A percentile compares a stretch with the other conserved stretches of the same genome.
These are phyloP conservation scores for Cercospora janseana DNA, from an alignment of 2,329 filamentous ascomycete species.

Conservation along the genomic window DNA sequence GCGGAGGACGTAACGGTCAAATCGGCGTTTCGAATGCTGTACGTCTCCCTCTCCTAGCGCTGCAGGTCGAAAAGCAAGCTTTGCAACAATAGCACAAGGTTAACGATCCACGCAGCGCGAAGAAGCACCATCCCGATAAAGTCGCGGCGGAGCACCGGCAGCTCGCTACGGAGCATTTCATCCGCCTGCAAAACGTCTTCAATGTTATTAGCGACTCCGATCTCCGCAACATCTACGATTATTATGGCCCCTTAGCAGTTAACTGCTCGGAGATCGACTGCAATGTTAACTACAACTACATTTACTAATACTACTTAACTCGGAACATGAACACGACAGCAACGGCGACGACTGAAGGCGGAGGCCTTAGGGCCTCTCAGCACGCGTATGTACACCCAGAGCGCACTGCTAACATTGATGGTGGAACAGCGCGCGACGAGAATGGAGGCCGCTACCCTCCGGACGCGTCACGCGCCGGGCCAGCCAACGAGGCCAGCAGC, in stretches of 20 bases:
- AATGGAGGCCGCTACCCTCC: too few relatives aligned
- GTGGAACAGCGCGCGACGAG: too few relatives aligned
- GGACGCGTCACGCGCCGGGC: too few relatives aligned
- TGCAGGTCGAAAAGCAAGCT: background rate
- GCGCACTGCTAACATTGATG: too few relatives aligned
- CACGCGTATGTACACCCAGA: too few relatives aligned
- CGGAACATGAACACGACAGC: too few relatives aligned
- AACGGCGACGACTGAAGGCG: too few relatives aligned
- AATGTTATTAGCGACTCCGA: background rate
- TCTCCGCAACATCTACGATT: background rate
- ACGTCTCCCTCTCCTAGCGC: background rate
- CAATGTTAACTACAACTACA: background rate
- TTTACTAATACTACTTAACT: too few relatives aligned
- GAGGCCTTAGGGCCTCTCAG: too few relatives aligned
- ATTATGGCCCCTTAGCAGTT: background rate
- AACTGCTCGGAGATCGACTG: background rate
- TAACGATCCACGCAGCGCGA: background rate
- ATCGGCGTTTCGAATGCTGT: background rate
- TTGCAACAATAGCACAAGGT: background rate
- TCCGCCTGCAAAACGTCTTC: background rate
- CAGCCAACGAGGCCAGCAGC: too few relatives aligned
- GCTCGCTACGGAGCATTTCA: background rate
- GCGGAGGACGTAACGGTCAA: background rate
- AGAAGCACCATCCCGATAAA: conserved; percentile 1
- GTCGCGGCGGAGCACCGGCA: background rate